These are phyloP conservation scores for Arabidopsis thaliana DNA, from an alignment of 345 rosid genomes.

Conservation along the genomic window DNA sequence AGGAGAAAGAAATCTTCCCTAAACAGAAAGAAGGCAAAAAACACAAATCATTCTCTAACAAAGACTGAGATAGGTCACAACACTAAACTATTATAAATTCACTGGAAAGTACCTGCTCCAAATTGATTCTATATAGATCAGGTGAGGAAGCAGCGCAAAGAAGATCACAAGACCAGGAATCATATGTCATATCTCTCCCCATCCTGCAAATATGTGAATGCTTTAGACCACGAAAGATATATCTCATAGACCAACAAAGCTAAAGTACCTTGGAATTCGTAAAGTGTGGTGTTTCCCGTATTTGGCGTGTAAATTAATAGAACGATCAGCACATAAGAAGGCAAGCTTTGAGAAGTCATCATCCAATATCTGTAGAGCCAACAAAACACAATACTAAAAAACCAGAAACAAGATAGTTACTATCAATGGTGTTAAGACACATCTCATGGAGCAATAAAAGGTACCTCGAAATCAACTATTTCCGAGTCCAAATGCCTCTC, in stretches of 20 bases:
- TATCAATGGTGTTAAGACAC: not conserved
- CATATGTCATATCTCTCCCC: constrained; percentile 92
- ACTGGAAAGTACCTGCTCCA: constrained; percentile 70
- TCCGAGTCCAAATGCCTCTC: constrained; percentile 87
- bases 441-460: not conserved
- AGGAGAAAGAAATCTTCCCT: constrained; percentile 88
- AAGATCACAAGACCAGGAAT: constrained; percentile 94
- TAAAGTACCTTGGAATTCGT: constrained; percentile 80
- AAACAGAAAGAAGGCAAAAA: constrained; percentile 28
- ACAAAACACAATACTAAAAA: constrained; percentile 1
- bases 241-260: constrained; percentile 16
- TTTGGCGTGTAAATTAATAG: constrained; percentile 85
- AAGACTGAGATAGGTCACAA: constrained; percentile 18
- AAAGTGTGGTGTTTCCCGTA: constrained; percentile 84
- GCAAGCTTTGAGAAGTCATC: constrained; percentile 95
- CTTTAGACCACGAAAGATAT: constrained; percentile 3
- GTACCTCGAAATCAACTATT: constrained; percentile 90
- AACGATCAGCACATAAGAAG: constrained; percentile 88
- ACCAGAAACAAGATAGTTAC: constrained; percentile 43
- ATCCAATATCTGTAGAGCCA: constrained; percentile 62
- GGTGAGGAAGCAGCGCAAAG: constrained; percentile 99
- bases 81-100: not conserved
- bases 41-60: constrained; percentile 28
- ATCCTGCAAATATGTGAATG: constrained; percentile 53
- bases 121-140: constrained; percentile 87